These are phyloP conservation scores for Dispira simplex DNA, from an alignment of 192 early-diverging fungal genomes.

Conservation along the genomic window DNA sequence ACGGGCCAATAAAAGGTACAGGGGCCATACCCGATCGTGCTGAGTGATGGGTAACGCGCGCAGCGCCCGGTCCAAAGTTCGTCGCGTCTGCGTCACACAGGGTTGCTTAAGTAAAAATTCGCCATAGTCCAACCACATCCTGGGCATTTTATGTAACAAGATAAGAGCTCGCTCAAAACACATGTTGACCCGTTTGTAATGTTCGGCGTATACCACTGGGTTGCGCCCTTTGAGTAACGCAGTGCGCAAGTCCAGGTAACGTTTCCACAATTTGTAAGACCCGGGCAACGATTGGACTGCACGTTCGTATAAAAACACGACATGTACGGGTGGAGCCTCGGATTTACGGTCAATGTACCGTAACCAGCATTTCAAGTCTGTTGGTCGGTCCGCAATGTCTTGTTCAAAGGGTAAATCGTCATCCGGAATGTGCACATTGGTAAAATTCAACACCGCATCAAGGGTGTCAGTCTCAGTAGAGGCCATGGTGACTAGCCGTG, in stretches of 20 bases:
- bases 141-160: slow-evolving; percentile 91
- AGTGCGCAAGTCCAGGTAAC: slow-evolving; percentile 58
- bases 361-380: slow-evolving; percentile 66
- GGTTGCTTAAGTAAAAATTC: slow-evolving; percentile 52
- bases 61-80: slow-evolving; percentile 84
- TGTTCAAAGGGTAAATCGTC: slow-evolving; percentile 52
- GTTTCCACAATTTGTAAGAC: slow-evolving; percentile 92
- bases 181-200: slow-evolving; percentile 46
- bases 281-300: slow-evolving; percentile 77
- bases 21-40: slow-evolving; percentile 75
- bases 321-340: slow-evolving; percentile 21
- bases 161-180: slow-evolving; percentile 82
- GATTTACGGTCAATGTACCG: slow-evolving; percentile 83
- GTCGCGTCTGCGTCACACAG: slow-evolving; percentile 47
- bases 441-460: background rate
- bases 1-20: slow-evolving; percentile 70
- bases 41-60: slow-evolving; percentile 85
- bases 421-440: slow-evolving; percentile 14
- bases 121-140: slow-evolving; percentile 78
- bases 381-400: slow-evolving; percentile 46
- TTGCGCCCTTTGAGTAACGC: slow-evolving; percentile 26
- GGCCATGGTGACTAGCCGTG: no score
- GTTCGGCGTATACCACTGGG: slow-evolving; percentile 33
- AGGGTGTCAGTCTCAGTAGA: background rate
- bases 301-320: slow-evolving; percentile 70